Evolutionary conservation across 2,329 filamentous ascomycete species (phyloP).

Genomic region (Paecilomyces fulvus): DNA sequence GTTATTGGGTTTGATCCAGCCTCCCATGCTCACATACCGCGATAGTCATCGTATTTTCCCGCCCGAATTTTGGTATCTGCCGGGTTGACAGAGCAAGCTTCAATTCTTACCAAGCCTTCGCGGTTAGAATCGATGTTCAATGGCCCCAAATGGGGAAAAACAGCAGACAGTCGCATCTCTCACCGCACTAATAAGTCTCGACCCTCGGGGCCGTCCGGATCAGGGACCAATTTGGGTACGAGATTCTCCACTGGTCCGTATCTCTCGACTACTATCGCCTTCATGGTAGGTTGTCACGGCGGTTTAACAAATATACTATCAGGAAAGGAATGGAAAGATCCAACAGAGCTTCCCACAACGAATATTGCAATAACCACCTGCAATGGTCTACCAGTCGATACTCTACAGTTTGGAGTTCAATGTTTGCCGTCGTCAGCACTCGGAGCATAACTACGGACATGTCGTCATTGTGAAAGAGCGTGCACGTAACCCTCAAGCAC

Average conservation of each 20-base stretch:
- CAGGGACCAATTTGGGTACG: constrained; percentile 10
- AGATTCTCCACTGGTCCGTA: constrained; percentile 12
- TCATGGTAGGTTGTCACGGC: not conserved
- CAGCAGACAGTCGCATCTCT: not conserved
- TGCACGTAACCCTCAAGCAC: not conserved
- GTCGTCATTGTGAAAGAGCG: not conserved
- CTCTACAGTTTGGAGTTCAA: not conserved
- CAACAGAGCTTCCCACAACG: not conserved
- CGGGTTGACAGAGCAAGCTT: constrained; percentile 32
- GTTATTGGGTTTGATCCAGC: not conserved
- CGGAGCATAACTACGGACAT: not conserved
- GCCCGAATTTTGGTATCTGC: constrained; percentile 31
- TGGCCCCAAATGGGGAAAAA: not conserved
- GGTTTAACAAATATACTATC: not conserved
- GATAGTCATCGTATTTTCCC: constrained; percentile 29
- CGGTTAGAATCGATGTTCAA: not conserved
- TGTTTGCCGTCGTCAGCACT: not conserved
- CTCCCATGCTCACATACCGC: constrained; percentile 6
- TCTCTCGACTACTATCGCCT: constrained; percentile 9
- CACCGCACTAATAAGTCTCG: constrained; percentile 29
- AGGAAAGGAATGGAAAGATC: not conserved
- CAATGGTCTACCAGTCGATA: not conserved
- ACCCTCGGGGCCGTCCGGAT: constrained; percentile 19
- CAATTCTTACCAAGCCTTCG: constrained; percentile 15
- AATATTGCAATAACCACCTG: not conserved